Evolutionary conservation across 1,139 yeast species (phyloP).

Genomic region (Schizosaccharomyces versatilis): DNA sequence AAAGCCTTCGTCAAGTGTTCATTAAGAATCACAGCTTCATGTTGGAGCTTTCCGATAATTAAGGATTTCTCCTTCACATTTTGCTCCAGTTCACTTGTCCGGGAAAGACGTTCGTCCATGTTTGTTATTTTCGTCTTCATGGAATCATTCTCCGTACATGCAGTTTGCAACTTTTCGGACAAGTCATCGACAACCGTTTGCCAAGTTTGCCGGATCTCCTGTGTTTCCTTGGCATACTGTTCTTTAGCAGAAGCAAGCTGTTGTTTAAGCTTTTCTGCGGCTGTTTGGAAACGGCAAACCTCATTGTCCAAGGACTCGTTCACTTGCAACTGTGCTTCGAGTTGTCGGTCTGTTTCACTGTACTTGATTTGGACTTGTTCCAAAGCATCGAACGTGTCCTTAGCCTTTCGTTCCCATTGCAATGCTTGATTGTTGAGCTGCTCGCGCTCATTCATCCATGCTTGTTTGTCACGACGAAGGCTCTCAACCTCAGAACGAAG

Average conservation of each 20-base stretch:
- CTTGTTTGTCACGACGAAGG: neutral
- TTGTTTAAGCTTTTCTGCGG: neutral
- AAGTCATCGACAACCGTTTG: neutral
- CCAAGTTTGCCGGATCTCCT: neutral
- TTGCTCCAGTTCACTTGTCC: constrained; percentile 23
- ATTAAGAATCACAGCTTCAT: constrained; percentile 82
- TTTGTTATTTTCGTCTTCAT: neutral
- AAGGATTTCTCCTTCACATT: constrained; percentile 54
- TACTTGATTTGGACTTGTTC: neutral
- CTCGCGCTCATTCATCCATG: neutral
- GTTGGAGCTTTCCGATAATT: constrained; percentile 70
- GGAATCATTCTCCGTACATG: neutral
- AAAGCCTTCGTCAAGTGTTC: constrained; percentile 86
- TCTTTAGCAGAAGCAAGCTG: neutral
- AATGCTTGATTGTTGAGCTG: neutral
- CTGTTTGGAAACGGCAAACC: neutral
- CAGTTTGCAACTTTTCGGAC: neutral
- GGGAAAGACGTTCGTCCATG: neutral
- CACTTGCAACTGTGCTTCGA: neutral
- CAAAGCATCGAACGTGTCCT: neutral
- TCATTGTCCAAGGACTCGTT: neutral
- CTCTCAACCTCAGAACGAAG: neutral
- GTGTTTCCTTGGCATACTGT: neutral
- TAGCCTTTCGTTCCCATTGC: constrained; percentile 1
- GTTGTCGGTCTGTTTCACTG: neutral